These are phyloP conservation scores for Ophiostoma populinum DNA, from an alignment of 2,329 filamentous ascomycete species.

Conservation along the genomic window DNA sequence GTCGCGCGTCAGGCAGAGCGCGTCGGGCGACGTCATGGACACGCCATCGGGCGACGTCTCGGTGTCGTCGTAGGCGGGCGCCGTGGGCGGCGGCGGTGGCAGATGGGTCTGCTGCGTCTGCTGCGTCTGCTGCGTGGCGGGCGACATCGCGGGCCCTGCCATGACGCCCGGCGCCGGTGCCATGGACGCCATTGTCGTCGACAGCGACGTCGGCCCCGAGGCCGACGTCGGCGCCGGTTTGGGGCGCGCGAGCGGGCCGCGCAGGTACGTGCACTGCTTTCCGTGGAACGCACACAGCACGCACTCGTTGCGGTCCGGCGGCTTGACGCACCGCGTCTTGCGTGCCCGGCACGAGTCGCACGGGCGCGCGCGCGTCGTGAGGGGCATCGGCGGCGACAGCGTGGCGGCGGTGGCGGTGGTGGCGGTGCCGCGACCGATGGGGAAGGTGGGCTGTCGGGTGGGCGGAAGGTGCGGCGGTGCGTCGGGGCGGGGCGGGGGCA, in stretches of 20 bases:
- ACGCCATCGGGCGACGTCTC: background rate
- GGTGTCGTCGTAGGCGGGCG: background rate
- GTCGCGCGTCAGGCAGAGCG: background rate
- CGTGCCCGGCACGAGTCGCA: slow-evolving; percentile 3
- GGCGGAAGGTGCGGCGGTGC: too few relatives aligned
- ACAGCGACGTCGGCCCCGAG: background rate
- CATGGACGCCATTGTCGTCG: too few relatives aligned
- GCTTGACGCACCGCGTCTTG: slow-evolving; percentile 2
- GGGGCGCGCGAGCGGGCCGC: background rate
- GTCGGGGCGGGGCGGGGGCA: too few relatives aligned
- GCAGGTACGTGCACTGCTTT: slow-evolving; percentile 2
- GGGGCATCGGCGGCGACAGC: too few relatives aligned
- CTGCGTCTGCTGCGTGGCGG: too few relatives aligned
- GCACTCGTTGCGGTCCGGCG: slow-evolving; percentile 1
- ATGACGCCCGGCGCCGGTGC: too few relatives aligned
- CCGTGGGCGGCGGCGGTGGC: too few relatives aligned
- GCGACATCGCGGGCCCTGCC: too few relatives aligned
- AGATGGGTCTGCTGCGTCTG: too few relatives aligned
- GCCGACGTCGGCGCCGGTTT: background rate
- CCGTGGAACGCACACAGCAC: slow-evolving; percentile 2
- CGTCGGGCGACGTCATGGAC: background rate
- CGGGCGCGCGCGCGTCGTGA: slow-evolving; percentile 1
- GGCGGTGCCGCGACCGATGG: too few relatives aligned
- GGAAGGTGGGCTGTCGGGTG: too few relatives aligned
- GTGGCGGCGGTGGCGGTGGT: background rate